Percentiles rank a stretch among this genome's conserved stretches.
These are phyloP conservation scores for Solanum appendiculatum DNA, from an alignment of 257 asterid genomes.

Conservation along the genomic window DNA sequence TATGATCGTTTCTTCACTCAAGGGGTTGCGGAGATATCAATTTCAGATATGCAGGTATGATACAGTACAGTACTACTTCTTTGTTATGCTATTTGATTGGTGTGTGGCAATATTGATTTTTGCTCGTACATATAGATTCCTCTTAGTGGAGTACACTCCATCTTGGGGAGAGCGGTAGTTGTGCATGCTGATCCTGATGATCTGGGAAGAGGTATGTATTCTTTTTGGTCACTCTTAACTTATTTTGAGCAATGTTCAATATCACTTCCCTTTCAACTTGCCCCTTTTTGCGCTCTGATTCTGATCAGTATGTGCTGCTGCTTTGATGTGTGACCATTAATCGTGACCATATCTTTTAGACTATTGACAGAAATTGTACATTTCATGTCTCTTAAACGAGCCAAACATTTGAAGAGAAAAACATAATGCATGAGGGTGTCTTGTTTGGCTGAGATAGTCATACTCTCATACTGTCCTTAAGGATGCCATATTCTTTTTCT, in stretches of 20 bases:
- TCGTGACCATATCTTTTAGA: background rate
- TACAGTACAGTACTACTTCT: slow-evolving; percentile 6
- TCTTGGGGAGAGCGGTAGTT: slow-evolving; percentile 88
- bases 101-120: background rate
- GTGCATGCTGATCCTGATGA: slow-evolving; percentile 96
- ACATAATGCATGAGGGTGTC: background rate
- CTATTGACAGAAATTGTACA: background rate
- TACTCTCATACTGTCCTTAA: background rate
- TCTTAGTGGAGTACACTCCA: slow-evolving; percentile 63
- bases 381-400: background rate
- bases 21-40: slow-evolving; percentile 69
- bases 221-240: background rate
- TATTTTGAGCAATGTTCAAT: background rate
- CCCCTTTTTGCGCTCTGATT: background rate
- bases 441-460: background rate
- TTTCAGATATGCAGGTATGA: slow-evolving; percentile 63
- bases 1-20: slow-evolving; percentile 7
- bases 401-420: background rate
- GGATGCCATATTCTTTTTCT: background rate
- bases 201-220: slow-evolving; percentile 67
- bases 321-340: background rate
- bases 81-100: background rate
- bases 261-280: background rate
- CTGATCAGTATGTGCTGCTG: background rate
- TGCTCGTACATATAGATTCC: slow-evolving; percentile 40